phyloP scores from a whole-genome alignment of 306 rosid genomes.

The Sicyos edulis region DNA sequence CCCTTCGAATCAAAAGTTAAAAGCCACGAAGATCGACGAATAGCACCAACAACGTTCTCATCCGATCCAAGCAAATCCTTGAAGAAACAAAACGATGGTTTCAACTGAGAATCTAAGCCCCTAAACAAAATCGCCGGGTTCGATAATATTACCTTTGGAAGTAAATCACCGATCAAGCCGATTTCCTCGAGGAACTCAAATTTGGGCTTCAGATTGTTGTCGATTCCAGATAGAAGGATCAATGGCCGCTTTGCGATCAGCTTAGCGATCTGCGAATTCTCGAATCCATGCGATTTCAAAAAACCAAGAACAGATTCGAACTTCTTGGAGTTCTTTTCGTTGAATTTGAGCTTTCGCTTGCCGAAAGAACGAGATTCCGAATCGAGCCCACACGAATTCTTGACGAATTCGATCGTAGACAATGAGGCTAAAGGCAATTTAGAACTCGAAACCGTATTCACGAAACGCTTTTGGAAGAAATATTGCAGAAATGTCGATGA shows the following conservation, averaged over 20 bases:
- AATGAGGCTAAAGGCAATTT: not conserved
- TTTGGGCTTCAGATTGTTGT: conserved; percentile 5
- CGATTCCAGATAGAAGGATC: not conserved
- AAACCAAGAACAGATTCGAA: not conserved
- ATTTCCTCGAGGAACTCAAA: conserved; percentile 3
- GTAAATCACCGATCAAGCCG: not conserved
- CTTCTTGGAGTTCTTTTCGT: not conserved
- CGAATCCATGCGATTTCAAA: conserved; percentile 1
- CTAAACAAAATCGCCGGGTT: not conserved
- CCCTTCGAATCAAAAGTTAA: not conserved
- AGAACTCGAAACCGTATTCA: not conserved
- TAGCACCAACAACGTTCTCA: not conserved
- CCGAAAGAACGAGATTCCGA: not conserved
- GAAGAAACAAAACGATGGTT: conserved; percentile 12
- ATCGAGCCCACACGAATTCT: not conserved
- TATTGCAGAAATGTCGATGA: not conserved
- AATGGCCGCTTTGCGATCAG: not conserved
- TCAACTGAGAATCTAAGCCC: conserved; percentile 19
- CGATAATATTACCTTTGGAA: conserved; percentile 7
- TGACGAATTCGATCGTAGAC: conserved; percentile 5
- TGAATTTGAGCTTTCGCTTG: not conserved
- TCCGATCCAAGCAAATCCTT: conserved; percentile 3
- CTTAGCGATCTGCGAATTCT: conserved; percentile 16
- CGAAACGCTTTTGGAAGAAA: not conserved
- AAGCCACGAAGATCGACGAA: conserved; percentile 17